Evolutionary conservation across 2,329 filamentous ascomycete genomes (phyloP).

Genomic region (Aspergillus fumigatiaffinis): DNA sequence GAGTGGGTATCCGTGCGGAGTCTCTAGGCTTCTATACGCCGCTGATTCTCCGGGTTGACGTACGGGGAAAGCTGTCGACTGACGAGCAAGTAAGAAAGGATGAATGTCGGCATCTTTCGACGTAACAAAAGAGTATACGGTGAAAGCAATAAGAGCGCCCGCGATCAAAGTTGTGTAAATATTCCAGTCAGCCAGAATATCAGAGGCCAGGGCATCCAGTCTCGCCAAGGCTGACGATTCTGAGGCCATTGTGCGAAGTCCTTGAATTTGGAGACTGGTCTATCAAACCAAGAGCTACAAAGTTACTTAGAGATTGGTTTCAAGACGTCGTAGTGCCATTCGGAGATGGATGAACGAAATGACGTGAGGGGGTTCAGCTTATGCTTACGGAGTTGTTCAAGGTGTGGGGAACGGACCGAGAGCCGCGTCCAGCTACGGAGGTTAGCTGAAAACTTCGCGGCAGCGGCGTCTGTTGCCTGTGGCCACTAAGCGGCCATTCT

Average conservation of each 20-base stretch:
- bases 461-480: slow-evolving; percentile 15
- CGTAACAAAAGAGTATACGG: slow-evolving; percentile 68
- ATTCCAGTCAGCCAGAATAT: slow-evolving; percentile 76
- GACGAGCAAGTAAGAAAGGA: slow-evolving; percentile 82
- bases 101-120: slow-evolving; percentile 83
- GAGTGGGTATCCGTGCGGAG: slow-evolving; percentile 79
- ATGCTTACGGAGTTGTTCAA: neutral
- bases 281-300: neutral
- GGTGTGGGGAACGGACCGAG: slow-evolving; percentile 14
- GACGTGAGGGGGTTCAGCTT: slow-evolving; percentile 13
- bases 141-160: slow-evolving; percentile 60
- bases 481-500: slow-evolving; percentile 7
- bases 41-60: slow-evolving; percentile 82
- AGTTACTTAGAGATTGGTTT: neutral
- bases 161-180: slow-evolving; percentile 70
- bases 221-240: slow-evolving; percentile 57
- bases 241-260: slow-evolving; percentile 31
- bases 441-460: slow-evolving; percentile 17
- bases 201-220: slow-evolving; percentile 67
- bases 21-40: slow-evolving; percentile 76
- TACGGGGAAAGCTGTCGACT: slow-evolving; percentile 73
- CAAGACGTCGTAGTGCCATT: neutral
- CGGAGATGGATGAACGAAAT: slow-evolving; percentile 2
- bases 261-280: neutral
- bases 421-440: neutral